Base-by-base conservation (phyloP, 768 basidiomycete species). In the Lactarius vividus region DNA sequence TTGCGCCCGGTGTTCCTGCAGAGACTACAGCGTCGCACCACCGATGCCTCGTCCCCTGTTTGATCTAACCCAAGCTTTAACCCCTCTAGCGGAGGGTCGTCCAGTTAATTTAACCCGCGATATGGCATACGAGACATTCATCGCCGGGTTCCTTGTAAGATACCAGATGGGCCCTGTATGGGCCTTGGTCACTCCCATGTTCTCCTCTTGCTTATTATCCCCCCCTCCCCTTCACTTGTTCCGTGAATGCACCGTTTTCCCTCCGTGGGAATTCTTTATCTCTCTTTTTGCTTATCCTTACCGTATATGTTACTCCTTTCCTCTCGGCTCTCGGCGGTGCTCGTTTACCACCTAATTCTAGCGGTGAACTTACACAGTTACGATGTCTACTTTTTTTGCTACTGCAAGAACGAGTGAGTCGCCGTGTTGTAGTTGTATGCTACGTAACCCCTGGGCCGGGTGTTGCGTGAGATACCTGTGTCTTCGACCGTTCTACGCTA, bases 1-100 rank as follows among this genome's bases (percentile, higher is more conserved):
- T 40, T 66, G 33, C 64, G 65, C 3, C 65, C 67, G 0, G 46
- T 28, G 13, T 68, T 68, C 60, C n/a, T 68, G 37, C 60, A 59
- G 44, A 57, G 57, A 13, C 39, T 68, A 23, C 57, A 64, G 13
- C 65, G 61, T 23, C 65, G 61, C 61, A n/a, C 33, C 15, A 26
- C 57, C 2, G 65, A 63, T 20, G 56, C 65, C 8, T 61, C 49
- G 16, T 54, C 57, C 18, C 65, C 60, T 35, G 65, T 66, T 20
- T 66, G 57, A 66, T 11, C 35, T 23, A 8, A 20, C 8, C 9
- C 35, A 49, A 4, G 46, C n/a, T n/a, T 4, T 49, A 23, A 11
- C 4, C 11, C 13, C 40, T 40, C 18, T 4, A 18, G 6, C 6
- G 49, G 23, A 13, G 49, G 49, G 13, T 5, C 26, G 13, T 52